Percentiles rank a stretch among this genome's conserved stretches.
phyloP scores from a whole-genome alignment of 2,329 filamentous ascomycete genomes.

The Ascochyta rabiei region DNA sequence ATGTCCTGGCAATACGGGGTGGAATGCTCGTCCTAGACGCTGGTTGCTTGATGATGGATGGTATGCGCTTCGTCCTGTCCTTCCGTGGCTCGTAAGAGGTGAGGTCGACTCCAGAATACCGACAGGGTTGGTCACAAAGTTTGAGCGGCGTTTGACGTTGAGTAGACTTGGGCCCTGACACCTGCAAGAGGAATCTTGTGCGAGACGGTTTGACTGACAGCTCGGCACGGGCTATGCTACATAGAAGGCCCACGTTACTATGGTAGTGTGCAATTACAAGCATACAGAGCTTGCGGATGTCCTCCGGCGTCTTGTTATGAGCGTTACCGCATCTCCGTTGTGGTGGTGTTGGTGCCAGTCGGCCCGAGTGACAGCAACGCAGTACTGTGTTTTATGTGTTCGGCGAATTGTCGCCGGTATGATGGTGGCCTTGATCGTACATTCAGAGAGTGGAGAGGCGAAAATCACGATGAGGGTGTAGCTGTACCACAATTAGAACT shows the following conservation, averaged over 20 bases:
- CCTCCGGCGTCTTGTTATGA: neutral
- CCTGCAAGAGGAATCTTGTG: neutral
- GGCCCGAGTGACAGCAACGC: neutral
- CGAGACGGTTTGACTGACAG: neutral
- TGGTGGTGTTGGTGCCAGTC: neutral
- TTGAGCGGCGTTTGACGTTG: constrained; percentile 7
- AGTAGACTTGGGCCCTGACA: neutral
- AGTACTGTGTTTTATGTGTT: constrained; percentile 2
- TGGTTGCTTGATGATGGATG: too few species aligned
- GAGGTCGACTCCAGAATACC: neutral
- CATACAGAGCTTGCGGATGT: neutral
- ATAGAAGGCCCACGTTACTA: neutral
- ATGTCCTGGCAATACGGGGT: too few species aligned
- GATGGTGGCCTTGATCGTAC: neutral
- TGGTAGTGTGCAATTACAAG: neutral
- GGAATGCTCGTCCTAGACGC: too few species aligned
- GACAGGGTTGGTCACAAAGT: neutral
- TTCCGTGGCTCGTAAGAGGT: neutral
- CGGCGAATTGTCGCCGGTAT: neutral
- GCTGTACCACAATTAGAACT: neutral
- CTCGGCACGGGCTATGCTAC: neutral
- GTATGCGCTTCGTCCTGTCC: neutral
- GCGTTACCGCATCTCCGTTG: neutral
- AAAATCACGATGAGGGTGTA: constrained; percentile 1
- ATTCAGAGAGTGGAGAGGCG: neutral